phyloP scores from a whole-genome alignment of 257 asterid species.

The Misopates orontium region DNA sequence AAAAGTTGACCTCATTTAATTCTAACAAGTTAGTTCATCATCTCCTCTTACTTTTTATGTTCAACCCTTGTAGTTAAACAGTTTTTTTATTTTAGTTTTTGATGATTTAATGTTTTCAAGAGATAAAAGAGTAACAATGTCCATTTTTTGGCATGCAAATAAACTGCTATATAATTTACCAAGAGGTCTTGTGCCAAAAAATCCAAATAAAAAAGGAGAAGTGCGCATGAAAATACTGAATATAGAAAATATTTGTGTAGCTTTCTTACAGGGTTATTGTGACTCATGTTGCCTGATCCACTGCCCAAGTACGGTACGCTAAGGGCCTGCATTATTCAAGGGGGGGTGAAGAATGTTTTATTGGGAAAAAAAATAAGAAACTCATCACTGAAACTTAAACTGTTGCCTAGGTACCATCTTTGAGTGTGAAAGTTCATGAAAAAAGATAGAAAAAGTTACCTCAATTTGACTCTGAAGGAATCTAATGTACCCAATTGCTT shows the following conservation, averaged over 20 bases:
- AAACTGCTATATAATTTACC: no score
- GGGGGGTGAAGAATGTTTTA: slow-evolving; percentile 27
- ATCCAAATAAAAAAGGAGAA: background rate
- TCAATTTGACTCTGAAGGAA: slow-evolving; percentile 87
- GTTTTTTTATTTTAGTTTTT: no score
- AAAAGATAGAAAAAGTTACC: slow-evolving; percentile 48
- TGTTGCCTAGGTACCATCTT: slow-evolving; percentile 12
- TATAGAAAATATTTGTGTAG: background rate
- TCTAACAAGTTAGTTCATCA: no score
- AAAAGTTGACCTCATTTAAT: no score
- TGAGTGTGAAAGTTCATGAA: slow-evolving; percentile 32
- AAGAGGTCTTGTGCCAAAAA: no score
- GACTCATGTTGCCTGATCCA: slow-evolving; percentile 47
- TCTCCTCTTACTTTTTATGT: no score
- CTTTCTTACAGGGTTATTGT: slow-evolving; percentile 45
- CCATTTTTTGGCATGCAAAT: no score
- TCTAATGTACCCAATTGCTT: slow-evolving; percentile 83
- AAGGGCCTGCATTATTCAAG: slow-evolving; percentile 67
- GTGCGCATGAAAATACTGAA: background rate
- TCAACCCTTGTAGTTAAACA: no score
- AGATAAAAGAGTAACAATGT: no score
- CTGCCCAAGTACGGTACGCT: slow-evolving; percentile 68
- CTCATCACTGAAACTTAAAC: slow-evolving; percentile 23
- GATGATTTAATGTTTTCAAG: no score
- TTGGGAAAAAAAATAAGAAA: slow-evolving; percentile 14